These are phyloP conservation scores for Salix exigua DNA, from an alignment of 345 rosid species.

Conservation along the genomic window DNA sequence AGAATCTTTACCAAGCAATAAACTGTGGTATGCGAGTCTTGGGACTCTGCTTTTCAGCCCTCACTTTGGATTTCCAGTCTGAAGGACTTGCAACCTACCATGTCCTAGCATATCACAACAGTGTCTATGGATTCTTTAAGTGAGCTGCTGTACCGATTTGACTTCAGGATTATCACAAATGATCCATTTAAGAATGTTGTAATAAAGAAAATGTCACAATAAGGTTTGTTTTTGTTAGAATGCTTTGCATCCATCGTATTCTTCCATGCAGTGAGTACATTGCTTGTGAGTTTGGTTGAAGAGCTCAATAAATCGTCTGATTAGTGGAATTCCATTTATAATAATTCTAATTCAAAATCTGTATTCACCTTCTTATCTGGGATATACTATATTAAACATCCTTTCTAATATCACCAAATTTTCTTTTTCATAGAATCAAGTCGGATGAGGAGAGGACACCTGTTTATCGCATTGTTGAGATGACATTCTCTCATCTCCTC, in stretches of 20 bases:
- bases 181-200: no score
- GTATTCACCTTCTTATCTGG: neutral
- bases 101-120: no score
- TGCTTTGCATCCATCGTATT: neutral
- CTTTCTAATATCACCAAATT: neutral
- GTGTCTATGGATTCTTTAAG: neutral
- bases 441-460: constrained; percentile 96
- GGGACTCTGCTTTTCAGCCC: neutral
- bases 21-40: neutral
- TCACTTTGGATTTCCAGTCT: neutral
- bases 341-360: neutral
- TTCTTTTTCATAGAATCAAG: constrained; percentile 65
- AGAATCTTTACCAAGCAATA: neutral
- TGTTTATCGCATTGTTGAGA: constrained; percentile 73
- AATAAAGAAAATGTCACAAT: no score
- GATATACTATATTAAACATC: neutral
- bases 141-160: neutral
- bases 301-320: neutral
- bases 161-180: neutral
- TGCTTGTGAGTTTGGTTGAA: neutral
- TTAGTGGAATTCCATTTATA: neutral
- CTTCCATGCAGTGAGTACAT: neutral
- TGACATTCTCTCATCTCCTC: constrained; percentile 79
- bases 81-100: neutral
- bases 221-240: neutral